These are phyloP conservation scores for Monosporascus sp. DNA, from an alignment of 2,329 filamentous ascomycete genomes.

Conservation along the genomic window DNA sequence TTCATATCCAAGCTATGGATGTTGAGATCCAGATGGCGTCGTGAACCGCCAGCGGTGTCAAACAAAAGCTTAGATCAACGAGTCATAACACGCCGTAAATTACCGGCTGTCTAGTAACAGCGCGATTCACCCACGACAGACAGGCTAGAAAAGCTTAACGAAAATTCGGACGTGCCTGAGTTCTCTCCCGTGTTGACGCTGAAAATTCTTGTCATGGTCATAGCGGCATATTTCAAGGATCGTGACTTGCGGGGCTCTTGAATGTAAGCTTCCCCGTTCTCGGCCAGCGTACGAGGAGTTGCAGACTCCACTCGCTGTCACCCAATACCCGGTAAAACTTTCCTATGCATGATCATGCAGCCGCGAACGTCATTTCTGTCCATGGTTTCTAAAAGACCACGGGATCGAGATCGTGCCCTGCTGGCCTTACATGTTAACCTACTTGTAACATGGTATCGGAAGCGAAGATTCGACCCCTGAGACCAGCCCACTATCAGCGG, in stretches of 20 bases:
- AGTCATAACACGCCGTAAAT: slow-evolving; percentile 4
- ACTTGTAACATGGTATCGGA: no score
- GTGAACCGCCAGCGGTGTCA: slow-evolving; percentile 6
- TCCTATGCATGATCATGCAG: neutral
- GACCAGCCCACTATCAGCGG: no score
- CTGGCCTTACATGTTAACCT: neutral
- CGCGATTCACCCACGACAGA: slow-evolving; percentile 7
- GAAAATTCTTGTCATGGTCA: neutral
- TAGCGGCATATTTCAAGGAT: neutral
- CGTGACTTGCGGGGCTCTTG: neutral
- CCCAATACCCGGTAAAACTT: neutral
- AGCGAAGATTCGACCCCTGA: no score
- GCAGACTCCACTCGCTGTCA: neutral
- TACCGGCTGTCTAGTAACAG: slow-evolving; percentile 25
- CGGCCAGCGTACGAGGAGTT: neutral
- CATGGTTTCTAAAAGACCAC: neutral
- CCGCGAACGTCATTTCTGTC: neutral
- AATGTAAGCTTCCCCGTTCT: neutral
- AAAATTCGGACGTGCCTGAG: no score
- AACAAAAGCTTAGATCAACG: slow-evolving; percentile 1
- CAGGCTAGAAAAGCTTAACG: neutral
- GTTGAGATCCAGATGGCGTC: slow-evolving; percentile 11
- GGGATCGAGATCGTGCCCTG: neutral
- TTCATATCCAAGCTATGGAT: slow-evolving; percentile 2
- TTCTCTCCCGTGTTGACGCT: neutral